Conservation (phyloP, 2,329 filamentous ascomycete genomes). For the Pyricularia sp. region DNA sequence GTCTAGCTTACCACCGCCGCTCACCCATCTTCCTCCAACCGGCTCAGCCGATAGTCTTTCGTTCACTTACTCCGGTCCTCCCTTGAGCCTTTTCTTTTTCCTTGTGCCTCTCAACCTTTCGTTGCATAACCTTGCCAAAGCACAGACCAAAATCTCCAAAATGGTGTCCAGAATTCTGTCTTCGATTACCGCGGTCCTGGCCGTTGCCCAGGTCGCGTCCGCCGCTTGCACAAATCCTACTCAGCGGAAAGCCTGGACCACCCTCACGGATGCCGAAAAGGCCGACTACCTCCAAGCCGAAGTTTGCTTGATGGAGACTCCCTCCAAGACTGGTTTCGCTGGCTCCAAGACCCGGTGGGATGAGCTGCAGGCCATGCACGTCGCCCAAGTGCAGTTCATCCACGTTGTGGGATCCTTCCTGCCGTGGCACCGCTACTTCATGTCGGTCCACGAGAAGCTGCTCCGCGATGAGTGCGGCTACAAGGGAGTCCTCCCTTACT, state of each 20-base stretch:
- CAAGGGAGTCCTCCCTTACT: slow-evolving; percentile 24
- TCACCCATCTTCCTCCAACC: no score
- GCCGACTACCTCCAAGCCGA: background rate
- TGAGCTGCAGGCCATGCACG: background rate
- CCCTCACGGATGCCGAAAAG: background rate
- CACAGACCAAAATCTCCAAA: background rate
- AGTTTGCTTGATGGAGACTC: background rate
- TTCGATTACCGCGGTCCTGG: background rate
- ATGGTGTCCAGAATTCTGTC: background rate
- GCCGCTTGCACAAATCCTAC: background rate
- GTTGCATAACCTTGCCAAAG: no score
- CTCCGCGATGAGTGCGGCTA: slow-evolving; percentile 25
- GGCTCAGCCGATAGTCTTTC: no score
- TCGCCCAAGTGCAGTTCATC: background rate
- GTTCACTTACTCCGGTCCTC: no score
- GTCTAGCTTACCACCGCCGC: no score
- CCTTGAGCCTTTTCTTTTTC: no score
- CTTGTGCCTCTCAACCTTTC: no score
- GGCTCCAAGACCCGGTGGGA: slow-evolving; percentile 3
- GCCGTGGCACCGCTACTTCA: slow-evolving; percentile 21
- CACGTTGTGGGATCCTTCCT: slow-evolving; percentile 10
- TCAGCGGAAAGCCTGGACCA: background rate
- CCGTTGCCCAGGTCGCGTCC: background rate
- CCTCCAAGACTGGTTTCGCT: background rate
- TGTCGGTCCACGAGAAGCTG: slow-evolving; percentile 20